Base-by-base conservation (phyloP, 2,329 filamentous ascomycete species). In the Chrysoporthe austroafricana region DNA sequence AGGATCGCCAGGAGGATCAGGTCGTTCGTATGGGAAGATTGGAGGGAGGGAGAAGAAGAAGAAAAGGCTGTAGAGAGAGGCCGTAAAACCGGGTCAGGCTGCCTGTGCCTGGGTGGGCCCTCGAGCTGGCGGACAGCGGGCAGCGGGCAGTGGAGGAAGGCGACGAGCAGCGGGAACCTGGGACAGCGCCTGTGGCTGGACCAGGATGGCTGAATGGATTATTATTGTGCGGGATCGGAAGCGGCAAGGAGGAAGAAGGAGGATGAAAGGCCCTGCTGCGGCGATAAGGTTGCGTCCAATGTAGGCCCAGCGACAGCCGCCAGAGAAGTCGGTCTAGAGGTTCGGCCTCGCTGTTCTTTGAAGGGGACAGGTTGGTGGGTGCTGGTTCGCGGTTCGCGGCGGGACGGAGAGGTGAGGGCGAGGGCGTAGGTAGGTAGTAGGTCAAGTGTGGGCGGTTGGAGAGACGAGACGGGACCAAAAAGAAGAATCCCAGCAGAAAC, bases 1-100 rank as follows among this genome's bases (percentile, higher is more conserved):
- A 66, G 67, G 62, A 66, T 69, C 56, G 60, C 42, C 64, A 57
- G 64, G 26, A 66, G 67, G 63, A 63, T 66, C 52, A 32, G 43
- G 65, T 52, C 21, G 42, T 39, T 48, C 18, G 46, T 50, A 54
- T 65, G 62, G 68, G 65, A 44, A 57, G 52, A 62, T 58, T 64
- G 62, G 59, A 63, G 44, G 42, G 54, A 46, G 26, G 54, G 26
- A 60, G 44, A 57, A 52, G 50, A 52, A 48, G 54, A 48, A 50
- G 21, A 62, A 52, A 44, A 57, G 48, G 60, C 36, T 4, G 60
- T 62, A 50, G 21, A 34, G 9, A 62, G 46, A 62, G 46, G 60
- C 34, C 44, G 60, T 52, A 52, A 62, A 39, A 52, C 52, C 44
- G 60, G 34, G 34, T 52, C 44, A 52, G 32, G 57, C 44, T 32